These are phyloP conservation scores for Pseudovirgaria hyperparasitica DNA, from an alignment of 2,329 filamentous ascomycete genomes.

Conservation along the genomic window DNA sequence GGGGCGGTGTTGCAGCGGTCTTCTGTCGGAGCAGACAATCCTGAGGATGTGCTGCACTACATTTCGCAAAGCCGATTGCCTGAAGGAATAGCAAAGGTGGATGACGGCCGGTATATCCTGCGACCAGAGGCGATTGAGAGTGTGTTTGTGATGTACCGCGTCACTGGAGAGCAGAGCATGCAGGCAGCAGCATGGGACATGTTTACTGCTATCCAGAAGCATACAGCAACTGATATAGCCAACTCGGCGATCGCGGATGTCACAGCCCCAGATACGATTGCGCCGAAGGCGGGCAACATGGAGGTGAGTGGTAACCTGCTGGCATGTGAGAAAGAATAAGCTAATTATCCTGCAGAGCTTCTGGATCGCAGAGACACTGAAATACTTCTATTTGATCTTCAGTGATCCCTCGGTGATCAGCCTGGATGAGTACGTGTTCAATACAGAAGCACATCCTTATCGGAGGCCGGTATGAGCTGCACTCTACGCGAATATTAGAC, in stretches of 20 bases:
- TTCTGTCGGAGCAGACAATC: too few species aligned
- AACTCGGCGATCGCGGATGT: constrained; percentile 34
- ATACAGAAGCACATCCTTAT: constrained; percentile 37
- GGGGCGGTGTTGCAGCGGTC: constrained; percentile 20
- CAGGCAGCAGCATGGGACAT: constrained; percentile 37
- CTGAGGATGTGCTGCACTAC: constrained; percentile 19
- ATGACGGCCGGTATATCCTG: constrained; percentile 34
- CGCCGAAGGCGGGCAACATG: constrained; percentile 30
- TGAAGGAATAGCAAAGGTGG: constrained; percentile 30
- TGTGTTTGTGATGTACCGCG: constrained; percentile 48
- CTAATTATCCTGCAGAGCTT: constrained; percentile 23
- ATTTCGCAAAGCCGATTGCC: constrained; percentile 28
- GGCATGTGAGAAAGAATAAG: constrained; percentile 1
- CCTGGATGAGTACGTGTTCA: constrained; percentile 34
- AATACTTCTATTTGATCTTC: constrained; percentile 37
- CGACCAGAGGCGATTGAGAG: constrained; percentile 47
- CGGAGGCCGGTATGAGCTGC: too few species aligned
- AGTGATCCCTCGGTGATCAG: constrained; percentile 29
- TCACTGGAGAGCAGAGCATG: constrained; percentile 40
- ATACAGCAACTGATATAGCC: constrained; percentile 31
- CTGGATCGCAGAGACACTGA: constrained; percentile 37
- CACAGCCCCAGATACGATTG: constrained; percentile 18
- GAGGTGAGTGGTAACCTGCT: constrained; percentile 18
- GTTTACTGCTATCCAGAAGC: constrained; percentile 32
- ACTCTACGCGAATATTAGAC: too few species aligned